Evolutionary conservation across 805 yeast species (phyloP).

Genomic region (Candida saitoana): DNA sequence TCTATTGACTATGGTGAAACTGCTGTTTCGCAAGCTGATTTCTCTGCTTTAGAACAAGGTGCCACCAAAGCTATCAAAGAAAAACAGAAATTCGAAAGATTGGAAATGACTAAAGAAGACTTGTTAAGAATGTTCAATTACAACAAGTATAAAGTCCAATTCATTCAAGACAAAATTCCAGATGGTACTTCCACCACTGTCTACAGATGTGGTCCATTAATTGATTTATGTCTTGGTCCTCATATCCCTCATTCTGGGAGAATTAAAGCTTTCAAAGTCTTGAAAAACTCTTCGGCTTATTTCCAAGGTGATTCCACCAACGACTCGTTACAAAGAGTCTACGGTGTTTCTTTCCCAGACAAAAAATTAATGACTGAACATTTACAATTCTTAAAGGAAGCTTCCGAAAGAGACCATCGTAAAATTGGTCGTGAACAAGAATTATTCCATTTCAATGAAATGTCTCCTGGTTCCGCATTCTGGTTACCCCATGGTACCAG

Average conservation of each 20-base stretch:
- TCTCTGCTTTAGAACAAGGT: conserved; percentile 75
- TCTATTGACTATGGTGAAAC: conserved; percentile 69
- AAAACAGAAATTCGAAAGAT: conserved; percentile 91
- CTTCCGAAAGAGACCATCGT: conserved; percentile 93
- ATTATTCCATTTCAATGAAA: conserved; percentile 88
- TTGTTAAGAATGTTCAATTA: conserved; percentile 88
- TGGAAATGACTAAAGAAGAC: conserved; percentile 88
- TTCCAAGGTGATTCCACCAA: conserved; percentile 89
- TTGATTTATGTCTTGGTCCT: conserved; percentile 96
- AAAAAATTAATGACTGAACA: conserved; percentile 94
- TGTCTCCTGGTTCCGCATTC: conserved; percentile 97
- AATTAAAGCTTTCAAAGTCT: conserved; percentile 87
- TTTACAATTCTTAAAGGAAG: conserved; percentile 90
- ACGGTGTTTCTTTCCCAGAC: conserved; percentile 98
- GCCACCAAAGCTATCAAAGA: conserved; percentile 90
- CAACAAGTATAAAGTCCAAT: conserved; percentile 90
- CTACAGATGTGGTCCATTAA: conserved; percentile 95
- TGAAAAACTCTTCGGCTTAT: conserved; percentile 94
- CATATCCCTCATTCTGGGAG: conserved; percentile 97
- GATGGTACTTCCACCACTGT: conserved; percentile 96
- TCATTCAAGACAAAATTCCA: conserved; percentile 84
- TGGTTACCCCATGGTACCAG: conserved; percentile 99
- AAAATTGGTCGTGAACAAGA: conserved; percentile 96
- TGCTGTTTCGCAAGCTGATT: conserved; percentile 76
- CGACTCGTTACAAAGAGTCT: conserved; percentile 94